Evolutionary conservation across 352 stramenopile species (phyloP), one percentile per base, ranked within the genome.

Genomic region (Pythium graminicola): DNA sequence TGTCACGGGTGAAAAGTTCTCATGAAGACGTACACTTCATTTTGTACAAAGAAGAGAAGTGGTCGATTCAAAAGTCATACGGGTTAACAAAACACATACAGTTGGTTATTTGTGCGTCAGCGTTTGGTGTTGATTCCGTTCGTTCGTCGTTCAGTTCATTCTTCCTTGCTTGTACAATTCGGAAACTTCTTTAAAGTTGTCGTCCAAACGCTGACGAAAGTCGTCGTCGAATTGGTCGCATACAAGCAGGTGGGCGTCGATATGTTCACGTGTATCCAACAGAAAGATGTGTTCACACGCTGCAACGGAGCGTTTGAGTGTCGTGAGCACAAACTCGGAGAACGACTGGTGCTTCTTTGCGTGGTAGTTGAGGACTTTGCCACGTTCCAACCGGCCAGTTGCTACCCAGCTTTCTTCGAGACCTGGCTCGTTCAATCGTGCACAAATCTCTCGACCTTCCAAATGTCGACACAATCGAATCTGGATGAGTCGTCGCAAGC

Each of bases 1-100:
- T 17, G 78, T 94, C 40, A 91, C 83, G 19, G 81, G 76, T 44
- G 77, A 92, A 52, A 75, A 71, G 56, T 94, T 94, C 41, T 76
- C 76, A 16, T 89, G 65, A 76, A 61, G 19, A 39, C 27, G 36
- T 24, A 27, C 17, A 23, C 2, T 8, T 16, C 19, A 20, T 40
- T 31, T 43, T 57, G 38, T 57, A 43, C 6, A 36, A 16, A 22
- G 4, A 19, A 32, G 6, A 47, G 20, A n/a, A 8, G 35, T 52
- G 14, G 17, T n/a, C 27, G 57, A 42, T 58, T 26, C n/a, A 57
- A 14, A 3, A 29, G 5, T 38, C 32, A 38, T 2, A 19, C 19
- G 38, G 4, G 38, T 27, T 49, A 57, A 16, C 39, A 3, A 52
- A 60, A 60, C 40, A 62, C 32, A 57, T n/a, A 52, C 38, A 16